phyloP scores from a whole-genome alignment of 139 green algal genomes.

The Tetradesmus lagerheimii region DNA sequence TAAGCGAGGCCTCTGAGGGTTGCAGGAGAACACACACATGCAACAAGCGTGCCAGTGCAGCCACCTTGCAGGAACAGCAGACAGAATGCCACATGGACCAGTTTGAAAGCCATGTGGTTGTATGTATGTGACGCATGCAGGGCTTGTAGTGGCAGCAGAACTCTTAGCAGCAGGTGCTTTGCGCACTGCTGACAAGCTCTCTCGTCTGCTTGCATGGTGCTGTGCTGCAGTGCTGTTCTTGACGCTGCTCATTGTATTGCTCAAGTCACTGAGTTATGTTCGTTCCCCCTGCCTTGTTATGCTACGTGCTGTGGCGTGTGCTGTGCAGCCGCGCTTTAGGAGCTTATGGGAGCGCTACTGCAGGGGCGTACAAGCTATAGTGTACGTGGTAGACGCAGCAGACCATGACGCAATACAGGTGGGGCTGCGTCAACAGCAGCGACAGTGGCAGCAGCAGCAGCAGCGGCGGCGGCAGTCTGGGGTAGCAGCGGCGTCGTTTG shows the following conservation, averaged over 20 bases:
- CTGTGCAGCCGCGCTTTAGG: conserved; percentile 90
- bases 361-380: conserved; percentile 95
- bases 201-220: neutral
- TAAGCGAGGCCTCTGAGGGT: neutral
- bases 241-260: too few relatives aligned
- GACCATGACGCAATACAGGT: conserved; percentile 87
- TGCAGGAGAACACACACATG: too few relatives aligned
- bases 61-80: neutral
- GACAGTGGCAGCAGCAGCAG: neutral
- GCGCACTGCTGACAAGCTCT: too few relatives aligned
- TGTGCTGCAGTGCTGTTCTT: too few relatives aligned
- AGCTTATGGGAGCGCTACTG: conserved; percentile 99
- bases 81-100: neutral
- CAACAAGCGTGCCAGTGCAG: too few relatives aligned
- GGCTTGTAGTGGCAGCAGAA: neutral
- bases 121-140: too few relatives aligned
- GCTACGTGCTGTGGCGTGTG: neutral
- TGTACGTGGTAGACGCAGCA: conserved; percentile 97
- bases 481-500: too few relatives aligned
- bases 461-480: neutral
- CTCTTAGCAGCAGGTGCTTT: neutral
- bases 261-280: too few relatives aligned
- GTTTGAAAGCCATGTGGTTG: too few relatives aligned
- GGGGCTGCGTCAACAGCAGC: conserved; percentile 27
- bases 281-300: too few relatives aligned